Conservation (phyloP, 2,329 filamentous ascomycete genomes). For the Trichoderma cornu-damae region DNA sequence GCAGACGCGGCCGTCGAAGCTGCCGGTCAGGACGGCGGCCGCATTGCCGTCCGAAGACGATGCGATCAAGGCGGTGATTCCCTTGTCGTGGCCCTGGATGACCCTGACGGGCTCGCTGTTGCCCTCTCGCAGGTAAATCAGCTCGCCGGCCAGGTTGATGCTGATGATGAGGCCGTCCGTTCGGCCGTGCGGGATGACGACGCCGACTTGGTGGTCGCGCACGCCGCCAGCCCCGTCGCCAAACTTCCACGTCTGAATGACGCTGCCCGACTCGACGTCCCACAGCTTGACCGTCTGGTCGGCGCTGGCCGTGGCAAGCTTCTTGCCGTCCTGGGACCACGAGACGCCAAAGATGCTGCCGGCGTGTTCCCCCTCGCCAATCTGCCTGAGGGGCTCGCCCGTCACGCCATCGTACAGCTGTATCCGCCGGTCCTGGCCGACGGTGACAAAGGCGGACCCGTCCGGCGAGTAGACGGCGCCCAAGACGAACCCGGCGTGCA, state of each 20-base stretch:
- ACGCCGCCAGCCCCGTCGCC: slow-evolving; percentile 74
- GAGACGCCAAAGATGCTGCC: slow-evolving; percentile 90
- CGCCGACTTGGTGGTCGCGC: slow-evolving; percentile 85
- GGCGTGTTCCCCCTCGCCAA: slow-evolving; percentile 80
- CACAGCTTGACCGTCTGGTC: slow-evolving; percentile 94
- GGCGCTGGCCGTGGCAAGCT: slow-evolving; percentile 84
- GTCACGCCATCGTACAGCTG: slow-evolving; percentile 97
- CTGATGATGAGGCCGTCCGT: slow-evolving; percentile 86
- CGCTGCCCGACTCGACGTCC: slow-evolving; percentile 77
- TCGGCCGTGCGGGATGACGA: slow-evolving; percentile 80
- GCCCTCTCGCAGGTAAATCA: slow-evolving; percentile 79
- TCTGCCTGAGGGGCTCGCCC: slow-evolving; percentile 70
- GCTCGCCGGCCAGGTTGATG: slow-evolving; percentile 78
- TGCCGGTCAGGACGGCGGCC: slow-evolving; percentile 77
- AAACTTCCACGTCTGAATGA: slow-evolving; percentile 77
- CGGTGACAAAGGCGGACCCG: slow-evolving; percentile 73
- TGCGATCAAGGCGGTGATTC: slow-evolving; percentile 65
- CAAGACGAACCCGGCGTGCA: slow-evolving; percentile 86
- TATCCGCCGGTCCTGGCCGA: slow-evolving; percentile 87
- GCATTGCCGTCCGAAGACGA: slow-evolving; percentile 45
- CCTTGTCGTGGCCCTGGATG: slow-evolving; percentile 86
- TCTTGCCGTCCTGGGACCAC: slow-evolving; percentile 82
- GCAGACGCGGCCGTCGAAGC: slow-evolving; percentile 82
- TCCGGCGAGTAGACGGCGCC: slow-evolving; percentile 87
- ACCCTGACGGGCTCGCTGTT: slow-evolving; percentile 63